Percentiles rank a stretch among this genome's conserved stretches.
Conservation (phyloP, 1,284 basidiomycete species). For the Singerocomus inundabilis region DNA sequence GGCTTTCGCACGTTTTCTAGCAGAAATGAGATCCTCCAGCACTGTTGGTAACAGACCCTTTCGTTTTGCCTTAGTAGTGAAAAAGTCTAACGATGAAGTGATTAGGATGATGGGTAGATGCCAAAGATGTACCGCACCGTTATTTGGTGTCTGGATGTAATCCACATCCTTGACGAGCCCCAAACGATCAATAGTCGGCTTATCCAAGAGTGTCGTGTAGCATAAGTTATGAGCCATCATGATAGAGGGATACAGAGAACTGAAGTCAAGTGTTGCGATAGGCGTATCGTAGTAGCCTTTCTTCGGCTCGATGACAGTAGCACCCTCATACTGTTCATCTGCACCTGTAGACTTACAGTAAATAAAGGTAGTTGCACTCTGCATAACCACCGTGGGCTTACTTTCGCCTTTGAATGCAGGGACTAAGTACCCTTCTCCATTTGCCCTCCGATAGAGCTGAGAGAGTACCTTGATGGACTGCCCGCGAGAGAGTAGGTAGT, state of each 20-base stretch:
- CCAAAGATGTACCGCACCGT: slow-evolving; percentile 51
- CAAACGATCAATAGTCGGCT: slow-evolving; percentile 72
- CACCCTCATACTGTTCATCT: slow-evolving; percentile 96
- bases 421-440: slow-evolving; percentile 83
- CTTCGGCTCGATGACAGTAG: slow-evolving; percentile 93
- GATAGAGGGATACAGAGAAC: slow-evolving; percentile 95
- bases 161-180: slow-evolving; percentile 81
- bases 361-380: not conserved
- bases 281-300: slow-evolving; percentile 93
- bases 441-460: slow-evolving; percentile 88
- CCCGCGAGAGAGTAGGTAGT: slow-evolving; percentile 85
- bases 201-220: slow-evolving; percentile 90
- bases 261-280: slow-evolving; percentile 96
- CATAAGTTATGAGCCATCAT: slow-evolving; percentile 99
- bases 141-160: slow-evolving; percentile 89
- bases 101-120: not conserved
- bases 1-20: slow-evolving; percentile 89
- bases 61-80: slow-evolving; percentile 68
- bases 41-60: slow-evolving; percentile 91
- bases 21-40: slow-evolving; percentile 87
- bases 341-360: slow-evolving; percentile 47
- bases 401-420: slow-evolving; percentile 85
- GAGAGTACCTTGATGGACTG: slow-evolving; percentile 97
- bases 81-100: slow-evolving; percentile 65
- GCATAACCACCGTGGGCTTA: slow-evolving; percentile 23